Conservation (phyloP, 495 filamentous ascomycete genomes). For the Tuber indicum region DNA sequence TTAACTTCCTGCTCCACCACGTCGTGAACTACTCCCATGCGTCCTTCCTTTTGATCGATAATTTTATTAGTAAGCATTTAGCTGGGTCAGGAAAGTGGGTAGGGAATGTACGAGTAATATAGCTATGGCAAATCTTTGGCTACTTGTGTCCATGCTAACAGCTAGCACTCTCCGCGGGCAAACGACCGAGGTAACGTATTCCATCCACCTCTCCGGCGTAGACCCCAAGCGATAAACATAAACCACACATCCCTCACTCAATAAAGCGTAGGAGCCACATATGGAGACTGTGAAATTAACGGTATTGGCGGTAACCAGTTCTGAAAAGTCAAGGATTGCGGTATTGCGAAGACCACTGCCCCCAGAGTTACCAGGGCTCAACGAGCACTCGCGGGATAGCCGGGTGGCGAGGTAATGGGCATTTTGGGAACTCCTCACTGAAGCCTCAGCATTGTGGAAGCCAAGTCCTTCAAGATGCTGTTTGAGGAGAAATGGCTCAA, state of each 20-base stretch:
- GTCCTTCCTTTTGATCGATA: slow-evolving; percentile 44
- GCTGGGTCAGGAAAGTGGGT: background rate
- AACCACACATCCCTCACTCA: slow-evolving; percentile 54
- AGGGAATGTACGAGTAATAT: slow-evolving; percentile 48
- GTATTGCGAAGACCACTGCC: slow-evolving; percentile 45
- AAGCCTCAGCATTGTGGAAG: slow-evolving; percentile 52
- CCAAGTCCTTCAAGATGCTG: slow-evolving; percentile 53
- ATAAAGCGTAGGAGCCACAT: slow-evolving; percentile 57
- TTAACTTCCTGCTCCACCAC: slow-evolving; percentile 42
- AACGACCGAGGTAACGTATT: slow-evolving; percentile 43
- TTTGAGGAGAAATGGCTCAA: slow-evolving; percentile 52
- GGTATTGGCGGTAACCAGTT: slow-evolving; percentile 26
- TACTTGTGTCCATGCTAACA: slow-evolving; percentile 60
- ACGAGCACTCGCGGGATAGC: slow-evolving; percentile 56
- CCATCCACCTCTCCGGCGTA: slow-evolving; percentile 22
- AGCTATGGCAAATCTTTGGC: slow-evolving; percentile 53
- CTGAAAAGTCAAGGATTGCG: slow-evolving; percentile 37
- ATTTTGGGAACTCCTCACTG: slow-evolving; percentile 42
- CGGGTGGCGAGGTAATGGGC: slow-evolving; percentile 50
- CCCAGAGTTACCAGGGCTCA: slow-evolving; percentile 50
- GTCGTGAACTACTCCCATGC: slow-evolving; percentile 60
- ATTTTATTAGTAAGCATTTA: slow-evolving; percentile 4
- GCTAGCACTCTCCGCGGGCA: slow-evolving; percentile 57
- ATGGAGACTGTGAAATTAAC: slow-evolving; percentile 37
- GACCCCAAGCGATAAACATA: slow-evolving; percentile 55